These are phyloP conservation scores for Hyphopichia pseudoburtonii DNA, from an alignment of 1,139 yeast species.

Conservation along the genomic window DNA sequence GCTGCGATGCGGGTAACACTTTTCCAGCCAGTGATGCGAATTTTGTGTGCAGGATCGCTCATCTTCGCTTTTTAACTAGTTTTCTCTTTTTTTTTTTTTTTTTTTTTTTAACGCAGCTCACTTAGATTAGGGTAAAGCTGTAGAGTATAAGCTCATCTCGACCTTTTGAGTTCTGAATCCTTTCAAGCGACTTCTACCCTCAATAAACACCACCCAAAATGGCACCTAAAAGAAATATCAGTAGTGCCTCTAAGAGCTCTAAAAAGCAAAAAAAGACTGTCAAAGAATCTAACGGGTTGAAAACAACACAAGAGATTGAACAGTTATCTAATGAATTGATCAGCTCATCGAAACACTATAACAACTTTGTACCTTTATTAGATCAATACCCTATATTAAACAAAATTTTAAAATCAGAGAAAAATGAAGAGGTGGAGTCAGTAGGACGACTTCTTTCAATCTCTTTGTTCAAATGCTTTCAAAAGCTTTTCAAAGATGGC, in stretches of 20 bases:
- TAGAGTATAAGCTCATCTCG: background rate
- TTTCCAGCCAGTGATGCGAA: no score
- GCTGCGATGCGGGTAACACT: constrained; percentile 19
- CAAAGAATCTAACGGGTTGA: constrained; percentile 5
- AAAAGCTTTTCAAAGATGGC: constrained; percentile 50
- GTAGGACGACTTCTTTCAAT: constrained; percentile 51
- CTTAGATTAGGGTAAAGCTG: constrained; percentile 1
- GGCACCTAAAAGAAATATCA: constrained; percentile 3
- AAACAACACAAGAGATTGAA: constrained; percentile 32
- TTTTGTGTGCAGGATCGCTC: constrained; percentile 2
- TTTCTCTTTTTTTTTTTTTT: background rate
- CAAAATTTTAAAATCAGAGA: constrained; percentile 14
- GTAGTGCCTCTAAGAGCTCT: background rate
- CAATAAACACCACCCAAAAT: constrained; percentile 1
- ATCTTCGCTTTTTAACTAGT: no score
- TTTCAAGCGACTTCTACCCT: background rate
- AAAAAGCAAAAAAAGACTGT: constrained; percentile 4
- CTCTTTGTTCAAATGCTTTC: constrained; percentile 57
- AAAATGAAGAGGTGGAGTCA: constrained; percentile 28
- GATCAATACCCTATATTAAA: constrained; percentile 33
- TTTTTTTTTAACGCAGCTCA: background rate
- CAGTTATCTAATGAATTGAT: constrained; percentile 30
- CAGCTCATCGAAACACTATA: constrained; percentile 41
- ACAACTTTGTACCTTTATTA: constrained; percentile 49
- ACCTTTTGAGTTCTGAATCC: background rate